A percentile compares a stretch with the other conserved stretches of the same genome.
These are phyloP conservation scores for Solanum appendiculatum DNA, from an alignment of 257 asterid genomes.

Conservation along the genomic window DNA sequence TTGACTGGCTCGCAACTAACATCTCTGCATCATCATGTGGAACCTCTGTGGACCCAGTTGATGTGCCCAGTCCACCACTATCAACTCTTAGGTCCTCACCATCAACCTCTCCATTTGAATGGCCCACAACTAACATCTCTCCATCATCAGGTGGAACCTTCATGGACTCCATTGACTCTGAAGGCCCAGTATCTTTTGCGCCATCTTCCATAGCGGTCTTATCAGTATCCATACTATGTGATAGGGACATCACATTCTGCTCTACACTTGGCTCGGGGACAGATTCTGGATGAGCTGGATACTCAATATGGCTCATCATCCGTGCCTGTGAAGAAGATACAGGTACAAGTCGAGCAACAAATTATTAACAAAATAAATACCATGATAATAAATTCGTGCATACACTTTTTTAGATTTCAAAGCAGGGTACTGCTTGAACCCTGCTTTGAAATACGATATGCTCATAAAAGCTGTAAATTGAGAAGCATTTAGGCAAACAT, in stretches of 20 bases:
- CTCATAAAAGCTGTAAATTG: background rate
- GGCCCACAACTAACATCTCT: slow-evolving; percentile 14
- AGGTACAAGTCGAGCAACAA: background rate
- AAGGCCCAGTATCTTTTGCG: slow-evolving; percentile 11
- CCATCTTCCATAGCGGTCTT: slow-evolving; percentile 15
- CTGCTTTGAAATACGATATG: background rate
- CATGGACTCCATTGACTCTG: background rate
- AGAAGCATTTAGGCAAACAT: background rate
- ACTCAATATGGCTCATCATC: slow-evolving; percentile 29
- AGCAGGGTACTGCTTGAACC: background rate
- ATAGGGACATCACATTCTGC: slow-evolving; percentile 11
- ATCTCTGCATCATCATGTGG: slow-evolving; percentile 6
- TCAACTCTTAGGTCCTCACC: background rate
- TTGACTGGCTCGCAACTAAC: slow-evolving; percentile 11
- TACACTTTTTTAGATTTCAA: background rate
- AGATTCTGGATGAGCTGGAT: slow-evolving; percentile 29
- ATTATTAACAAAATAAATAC: background rate
- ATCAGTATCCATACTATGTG: slow-evolving; percentile 23
- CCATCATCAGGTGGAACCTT: slow-evolving; percentile 3
- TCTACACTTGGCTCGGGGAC: slow-evolving; percentile 26
- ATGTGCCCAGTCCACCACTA: background rate
- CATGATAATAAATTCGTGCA: background rate
- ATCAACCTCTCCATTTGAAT: background rate
- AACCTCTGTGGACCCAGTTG: background rate
- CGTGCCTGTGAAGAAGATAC: slow-evolving; percentile 34